These are phyloP conservation scores for Fusarium albosuccineum DNA, from an alignment of 2,329 filamentous ascomycete species.

Conservation along the genomic window DNA sequence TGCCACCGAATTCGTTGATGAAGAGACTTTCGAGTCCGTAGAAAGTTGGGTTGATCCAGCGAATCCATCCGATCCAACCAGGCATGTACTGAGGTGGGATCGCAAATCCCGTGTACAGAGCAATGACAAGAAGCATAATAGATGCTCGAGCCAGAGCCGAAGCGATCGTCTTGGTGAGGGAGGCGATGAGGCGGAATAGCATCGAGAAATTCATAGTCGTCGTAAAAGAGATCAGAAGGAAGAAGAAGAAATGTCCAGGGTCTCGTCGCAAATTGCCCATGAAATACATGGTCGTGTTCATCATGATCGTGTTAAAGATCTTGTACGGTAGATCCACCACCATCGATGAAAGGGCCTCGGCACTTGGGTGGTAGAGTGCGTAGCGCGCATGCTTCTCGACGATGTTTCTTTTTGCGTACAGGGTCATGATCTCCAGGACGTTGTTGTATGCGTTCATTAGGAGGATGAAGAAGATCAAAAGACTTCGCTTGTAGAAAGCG, in stretches of 20 bases:
- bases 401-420: slow-evolving; percentile 48
- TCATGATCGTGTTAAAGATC: slow-evolving; percentile 54
- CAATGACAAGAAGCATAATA: slow-evolving; percentile 50
- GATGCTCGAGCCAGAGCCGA: slow-evolving; percentile 45
- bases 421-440: slow-evolving; percentile 43
- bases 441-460: slow-evolving; percentile 44
- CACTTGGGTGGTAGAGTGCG: slow-evolving; percentile 50
- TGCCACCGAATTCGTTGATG: slow-evolving; percentile 71
- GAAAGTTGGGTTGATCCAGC: slow-evolving; percentile 73
- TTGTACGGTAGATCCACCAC: slow-evolving; percentile 43
- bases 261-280: slow-evolving; percentile 74
- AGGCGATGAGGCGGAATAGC: slow-evolving; percentile 62
- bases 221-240: slow-evolving; percentile 62
- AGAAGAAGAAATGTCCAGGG: slow-evolving; percentile 64
- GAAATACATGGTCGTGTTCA: slow-evolving; percentile 67
- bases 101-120: slow-evolving; percentile 65
- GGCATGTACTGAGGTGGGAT: slow-evolving; percentile 63
- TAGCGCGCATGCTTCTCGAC: slow-evolving; percentile 53
- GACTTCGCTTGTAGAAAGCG: slow-evolving; percentile 19
- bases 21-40: slow-evolving; percentile 75
- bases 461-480: slow-evolving; percentile 39
- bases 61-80: slow-evolving; percentile 66
- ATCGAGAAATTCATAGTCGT: slow-evolving; percentile 74
- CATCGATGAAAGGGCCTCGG: slow-evolving; percentile 44
- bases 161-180: slow-evolving; percentile 43